Conservation (phyloP, 2,329 filamentous ascomycete species). For the Fusarium abutilonis region DNA sequence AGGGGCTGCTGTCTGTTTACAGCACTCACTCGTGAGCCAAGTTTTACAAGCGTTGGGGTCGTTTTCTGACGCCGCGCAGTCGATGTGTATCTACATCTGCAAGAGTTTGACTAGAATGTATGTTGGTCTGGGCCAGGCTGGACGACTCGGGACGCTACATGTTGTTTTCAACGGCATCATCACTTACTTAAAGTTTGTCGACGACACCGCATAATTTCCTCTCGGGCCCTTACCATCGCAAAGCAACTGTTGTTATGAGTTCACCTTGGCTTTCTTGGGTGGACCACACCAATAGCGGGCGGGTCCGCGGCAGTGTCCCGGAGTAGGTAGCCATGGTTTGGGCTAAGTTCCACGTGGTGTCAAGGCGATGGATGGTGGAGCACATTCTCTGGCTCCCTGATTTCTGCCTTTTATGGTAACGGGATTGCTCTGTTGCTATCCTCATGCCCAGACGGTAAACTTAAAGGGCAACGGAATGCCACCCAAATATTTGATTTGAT, state of each 20-base stretch:
- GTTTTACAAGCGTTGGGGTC: slow-evolving; percentile 10
- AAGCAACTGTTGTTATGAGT: slow-evolving; percentile 15
- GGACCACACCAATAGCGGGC: slow-evolving; percentile 37
- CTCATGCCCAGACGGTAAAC: slow-evolving; percentile 1
- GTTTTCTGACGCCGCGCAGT: neutral
- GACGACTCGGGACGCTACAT: slow-evolving; percentile 8
- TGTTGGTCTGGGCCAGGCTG: slow-evolving; percentile 8
- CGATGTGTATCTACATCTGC: neutral
- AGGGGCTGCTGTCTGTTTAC: slow-evolving; percentile 27
- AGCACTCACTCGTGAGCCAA: slow-evolving; percentile 25
- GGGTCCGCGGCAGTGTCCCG: slow-evolving; percentile 47
- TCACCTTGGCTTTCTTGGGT: slow-evolving; percentile 7
- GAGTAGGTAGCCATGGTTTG: slow-evolving; percentile 40
- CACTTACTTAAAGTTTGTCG: neutral
- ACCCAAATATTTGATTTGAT: slow-evolving; percentile 2
- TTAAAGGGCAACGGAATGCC: slow-evolving; percentile 20
- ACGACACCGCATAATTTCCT: slow-evolving; percentile 16
- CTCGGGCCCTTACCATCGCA: slow-evolving; percentile 13
- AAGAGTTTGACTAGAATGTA: neutral
- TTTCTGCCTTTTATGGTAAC: slow-evolving; percentile 6
- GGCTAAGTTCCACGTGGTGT: slow-evolving; percentile 45
- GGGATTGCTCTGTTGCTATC: slow-evolving; percentile 5
- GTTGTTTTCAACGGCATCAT: slow-evolving; percentile 6
- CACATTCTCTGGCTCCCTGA: slow-evolving; percentile 25
- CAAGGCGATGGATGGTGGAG: slow-evolving; percentile 41